Conservation (phyloP, 1,284 basidiomycete species). For the Phellinidium pouzarii region DNA sequence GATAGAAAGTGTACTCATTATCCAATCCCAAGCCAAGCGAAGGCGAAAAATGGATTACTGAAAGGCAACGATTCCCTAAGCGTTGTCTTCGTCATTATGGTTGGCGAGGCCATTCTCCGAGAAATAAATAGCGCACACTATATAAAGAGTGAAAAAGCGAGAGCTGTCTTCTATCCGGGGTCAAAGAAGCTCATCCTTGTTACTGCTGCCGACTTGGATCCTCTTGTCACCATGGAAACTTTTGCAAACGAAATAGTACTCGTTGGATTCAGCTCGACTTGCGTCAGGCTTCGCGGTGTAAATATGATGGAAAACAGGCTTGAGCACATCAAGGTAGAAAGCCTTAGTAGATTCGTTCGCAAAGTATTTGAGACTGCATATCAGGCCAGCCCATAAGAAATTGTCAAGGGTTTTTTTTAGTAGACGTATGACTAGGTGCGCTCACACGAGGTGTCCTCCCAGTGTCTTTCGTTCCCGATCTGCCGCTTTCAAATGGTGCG, state of each 20-base stretch:
- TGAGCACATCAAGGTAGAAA: constrained; percentile 46
- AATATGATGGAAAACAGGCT: constrained; percentile 53
- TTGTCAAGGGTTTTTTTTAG: constrained; percentile 1
- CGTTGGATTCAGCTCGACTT: constrained; percentile 63
- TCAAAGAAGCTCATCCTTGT: too few species aligned
- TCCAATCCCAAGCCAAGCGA: too few species aligned
- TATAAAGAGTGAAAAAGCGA: too few species aligned
- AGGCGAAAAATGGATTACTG: too few species aligned
- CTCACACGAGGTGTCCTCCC: constrained; percentile 64
- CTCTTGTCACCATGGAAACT: constrained; percentile 41
- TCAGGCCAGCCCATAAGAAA: constrained; percentile 9
- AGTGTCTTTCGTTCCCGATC: constrained; percentile 33
- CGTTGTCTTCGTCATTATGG: too few species aligned
- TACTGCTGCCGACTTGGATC: too few species aligned
- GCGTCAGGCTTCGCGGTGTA: constrained; percentile 58
- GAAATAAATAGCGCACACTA: too few species aligned
- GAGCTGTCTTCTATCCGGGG: too few species aligned
- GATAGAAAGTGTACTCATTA: neutral
- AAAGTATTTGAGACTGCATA: constrained; percentile 65
- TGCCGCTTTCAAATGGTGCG: constrained; percentile 42
- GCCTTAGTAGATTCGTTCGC: constrained; percentile 50
- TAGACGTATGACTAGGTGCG: constrained; percentile 20
- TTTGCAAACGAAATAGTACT: constrained; percentile 69
- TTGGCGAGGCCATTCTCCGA: too few species aligned
- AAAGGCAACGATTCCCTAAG: too few species aligned